Conservation (phyloP, 1,284 basidiomycete species). For the Ceratobasidium sp. region DNA sequence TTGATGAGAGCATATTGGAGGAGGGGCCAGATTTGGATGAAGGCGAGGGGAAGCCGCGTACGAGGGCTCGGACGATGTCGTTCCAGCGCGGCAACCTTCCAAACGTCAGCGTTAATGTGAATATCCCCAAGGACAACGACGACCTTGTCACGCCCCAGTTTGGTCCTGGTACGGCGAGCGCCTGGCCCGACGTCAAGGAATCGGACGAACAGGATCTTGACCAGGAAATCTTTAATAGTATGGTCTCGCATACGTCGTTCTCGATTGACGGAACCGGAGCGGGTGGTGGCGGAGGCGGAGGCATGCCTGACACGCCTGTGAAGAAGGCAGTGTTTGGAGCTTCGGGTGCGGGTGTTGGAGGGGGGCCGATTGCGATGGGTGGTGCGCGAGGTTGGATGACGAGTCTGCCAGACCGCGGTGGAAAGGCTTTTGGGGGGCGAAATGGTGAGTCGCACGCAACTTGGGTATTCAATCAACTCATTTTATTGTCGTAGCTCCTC, state of each 20-base stretch:
- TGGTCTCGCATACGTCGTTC: constrained; percentile 59
- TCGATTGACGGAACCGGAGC: constrained; percentile 60
- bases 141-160: constrained; percentile 74
- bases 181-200: constrained; percentile 68
- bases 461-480: not conserved
- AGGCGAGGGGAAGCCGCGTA: constrained; percentile 19
- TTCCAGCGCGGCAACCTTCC: constrained; percentile 22
- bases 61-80: constrained; percentile 26
- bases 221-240: constrained; percentile 74
- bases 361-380: constrained; percentile 33
- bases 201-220: constrained; percentile 64
- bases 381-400: constrained; percentile 37
- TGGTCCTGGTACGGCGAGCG: constrained; percentile 64
- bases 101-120: constrained; percentile 1
- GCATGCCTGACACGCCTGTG: constrained; percentile 78
- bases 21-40: constrained; percentile 3
- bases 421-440: constrained; percentile 28
- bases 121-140: constrained; percentile 54
- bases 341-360: not conserved
- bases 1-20: constrained; percentile 54
- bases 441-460: constrained; percentile 10
- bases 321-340: constrained; percentile 61
- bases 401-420: constrained; percentile 35
- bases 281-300: constrained; percentile 64
- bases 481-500: constrained; percentile 5